Base-by-base conservation (phyloP, 768 basidiomycete genomes). In the Crepidotus variabilis region DNA sequence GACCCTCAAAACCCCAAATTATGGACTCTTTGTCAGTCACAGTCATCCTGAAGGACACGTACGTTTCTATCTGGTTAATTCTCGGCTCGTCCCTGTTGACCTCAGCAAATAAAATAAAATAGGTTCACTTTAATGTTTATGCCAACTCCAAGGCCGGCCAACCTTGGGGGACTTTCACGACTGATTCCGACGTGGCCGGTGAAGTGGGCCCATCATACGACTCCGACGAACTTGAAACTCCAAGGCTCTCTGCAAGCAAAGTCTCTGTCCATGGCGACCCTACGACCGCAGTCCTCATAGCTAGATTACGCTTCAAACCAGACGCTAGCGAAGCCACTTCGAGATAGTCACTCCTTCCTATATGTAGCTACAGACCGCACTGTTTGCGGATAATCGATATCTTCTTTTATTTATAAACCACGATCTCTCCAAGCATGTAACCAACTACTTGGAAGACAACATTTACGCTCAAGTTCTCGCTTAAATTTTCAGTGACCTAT, bases 11-110 rank as follows among this genome's bases (percentile, higher is more conserved):
- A 80, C 90, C 6, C 78, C 83, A 0, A 86, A 88, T 55, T 88
- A 89, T 69, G 90, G 83, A 0, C 70, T 90, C 22, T 85, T 91
- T 60, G 89, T 92, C 35, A 87, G 87, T 62, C 86, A 90, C 58
- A 75, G 75, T 56, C 87, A 90, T 69, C 81, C 72, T 11, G 68
- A 72, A 52, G 70, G 71, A 39, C 69, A 72, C 53, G 72, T 73
- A 57, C 53, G 69, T 64, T 32, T 10, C 23, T 67, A 67, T 39
- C 51, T n/a, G 5, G 32, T 60, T 57, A 20, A 8, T 51, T 28
- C 55, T 24, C 54, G 13, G 52, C 55, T 2, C 21, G 47, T 16
- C 22, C 20, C 54, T 46, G 47, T 46, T 35, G n/a, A 23, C 18
- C 43, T 35, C 39, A 34, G 0, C 22, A 47, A 54, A 22, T 50